A percentile compares a stretch with the other conserved stretches of the same genome.
phyloP scores from a whole-genome alignment of 805 yeast species.

The Yarrowia sp. region DNA sequence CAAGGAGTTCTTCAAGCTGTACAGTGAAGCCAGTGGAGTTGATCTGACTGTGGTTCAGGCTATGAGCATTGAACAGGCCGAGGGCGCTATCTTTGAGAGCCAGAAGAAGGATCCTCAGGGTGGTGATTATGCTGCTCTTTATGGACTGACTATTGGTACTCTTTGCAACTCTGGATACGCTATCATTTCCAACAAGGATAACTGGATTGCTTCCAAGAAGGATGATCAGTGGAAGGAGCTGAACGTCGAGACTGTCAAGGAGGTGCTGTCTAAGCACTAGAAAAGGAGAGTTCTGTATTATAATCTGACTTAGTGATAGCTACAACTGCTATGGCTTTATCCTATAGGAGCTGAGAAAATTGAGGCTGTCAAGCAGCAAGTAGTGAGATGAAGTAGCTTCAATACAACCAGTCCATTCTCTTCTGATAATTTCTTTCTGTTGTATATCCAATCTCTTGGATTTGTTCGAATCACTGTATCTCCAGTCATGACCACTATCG shows the following conservation, averaged over 20 bases:
- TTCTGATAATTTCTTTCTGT: too few species aligned
- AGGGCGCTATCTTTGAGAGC: neutral
- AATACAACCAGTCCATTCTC: too few species aligned
- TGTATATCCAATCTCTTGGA: too few species aligned
- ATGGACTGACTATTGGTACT: slow-evolving; percentile 15
- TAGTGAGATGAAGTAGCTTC: too few species aligned
- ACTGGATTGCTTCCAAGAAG: slow-evolving; percentile 29
- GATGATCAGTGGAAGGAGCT: slow-evolving; percentile 2
- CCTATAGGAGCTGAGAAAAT: too few species aligned
- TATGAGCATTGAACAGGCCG: slow-evolving; percentile 19
- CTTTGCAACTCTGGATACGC: slow-evolving; percentile 23
- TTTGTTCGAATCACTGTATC: too few species aligned
- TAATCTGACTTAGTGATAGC: too few species aligned
- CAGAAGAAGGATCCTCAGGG: slow-evolving; percentile 25
- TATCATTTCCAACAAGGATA: slow-evolving; percentile 2
- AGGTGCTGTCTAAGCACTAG: neutral
- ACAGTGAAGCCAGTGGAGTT: slow-evolving; percentile 6
- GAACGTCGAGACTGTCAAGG: neutral
- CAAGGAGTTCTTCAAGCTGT: slow-evolving; percentile 16
- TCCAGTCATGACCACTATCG: too few species aligned
- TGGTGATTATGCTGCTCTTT: slow-evolving; percentile 7
- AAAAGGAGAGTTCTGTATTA: too few species aligned
- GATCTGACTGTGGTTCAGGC: slow-evolving; percentile 7
- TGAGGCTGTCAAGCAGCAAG: too few species aligned
- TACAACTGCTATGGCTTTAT: too few species aligned